Evolutionary conservation across 331 rosid species (phyloP), one percentile per base, ranked within the genome.

Genomic region (Cucumis variabilis): DNA sequence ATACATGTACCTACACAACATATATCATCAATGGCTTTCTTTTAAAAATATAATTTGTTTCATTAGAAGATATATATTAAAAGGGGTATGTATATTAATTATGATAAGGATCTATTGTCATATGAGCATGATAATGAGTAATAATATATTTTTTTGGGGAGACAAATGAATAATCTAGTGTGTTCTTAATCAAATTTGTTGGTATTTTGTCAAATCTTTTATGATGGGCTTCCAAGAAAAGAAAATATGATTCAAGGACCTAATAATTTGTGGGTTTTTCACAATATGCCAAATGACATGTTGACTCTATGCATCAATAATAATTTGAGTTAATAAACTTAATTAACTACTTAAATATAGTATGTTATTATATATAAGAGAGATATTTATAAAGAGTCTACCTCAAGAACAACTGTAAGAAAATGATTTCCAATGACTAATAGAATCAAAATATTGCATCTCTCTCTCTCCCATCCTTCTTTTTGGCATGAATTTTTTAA

Each of bases 401-500:
- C 19, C 44, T 81, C 85, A 58, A 19, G 28, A 58, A 81, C 85
- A 58, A 58, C 85, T 53, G 84, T 33, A 30, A 79, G 84, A 79
- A 53, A 79, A 79, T 79, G 67, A 79, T 79, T 79, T 25, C 46
- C 66, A 53, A 50, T 79, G 67, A 53, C 85, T 13, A 80, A 80
- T 55, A 62, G 25, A 69, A 55, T 58, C 85, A 16, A 5, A 58
- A 53, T 24, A 55, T 80, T 80, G 70, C 50, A 60, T 19, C 37
- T 33, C 37, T 37, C 44, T 5, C 44, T 37, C 44, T 37, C 44
- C 44, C 44, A 81, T 81, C 27, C 85, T 58, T 58, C 70, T 81
- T 81, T 51, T 53, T 81, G 50, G 85, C 85, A 81, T 81, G 70
- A 20, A 58, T 81, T 81, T 81, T 58, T 28, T 10, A 81, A 58